Conservation (phyloP, 768 basidiomycete genomes). For the Coprinellus micaceus region DNA sequence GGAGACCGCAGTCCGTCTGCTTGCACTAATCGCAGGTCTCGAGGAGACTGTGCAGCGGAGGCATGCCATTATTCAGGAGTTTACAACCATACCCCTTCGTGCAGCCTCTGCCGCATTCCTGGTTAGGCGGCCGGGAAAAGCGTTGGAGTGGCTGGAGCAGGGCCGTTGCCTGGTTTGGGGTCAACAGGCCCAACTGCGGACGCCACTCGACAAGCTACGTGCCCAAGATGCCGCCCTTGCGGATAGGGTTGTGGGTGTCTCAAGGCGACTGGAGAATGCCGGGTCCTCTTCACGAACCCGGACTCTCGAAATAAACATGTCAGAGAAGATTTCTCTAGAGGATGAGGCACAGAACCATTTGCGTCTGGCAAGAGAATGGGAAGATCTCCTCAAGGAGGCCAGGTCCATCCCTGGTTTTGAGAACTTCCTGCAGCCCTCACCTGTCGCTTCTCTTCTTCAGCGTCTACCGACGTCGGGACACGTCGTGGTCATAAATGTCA, state of each 20-base stretch:
- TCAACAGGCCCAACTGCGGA: constrained; percentile 14
- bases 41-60: not conserved
- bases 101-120: constrained; percentile 14
- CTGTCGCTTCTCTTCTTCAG: not conserved
- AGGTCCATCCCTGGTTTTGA: constrained; percentile 16
- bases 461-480: constrained; percentile 13
- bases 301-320: not conserved
- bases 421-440: constrained; percentile 18
- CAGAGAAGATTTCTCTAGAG: constrained; percentile 12
- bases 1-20: not conserved
- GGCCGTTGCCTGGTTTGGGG: constrained; percentile 20
- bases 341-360: constrained; percentile 13
- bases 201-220: constrained; percentile 14
- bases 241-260: constrained; percentile 10
- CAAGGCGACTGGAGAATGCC: constrained; percentile 12
- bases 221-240: constrained; percentile 11
- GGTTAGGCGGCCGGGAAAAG: not conserved
- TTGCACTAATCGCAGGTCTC: not conserved
- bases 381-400: constrained; percentile 12
- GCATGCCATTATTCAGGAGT: not conserved
- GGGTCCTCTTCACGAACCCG: not conserved
- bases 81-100: constrained; percentile 1
- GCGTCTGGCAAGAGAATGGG: constrained; percentile 17
- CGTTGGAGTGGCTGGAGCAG: constrained; percentile 21
- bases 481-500: constrained; percentile 19